Evolutionary conservation across 2,329 filamentous ascomycete genomes (phyloP), one percentile per base, ranked within the genome.

Genomic region (Aspergillus neoniger): DNA sequence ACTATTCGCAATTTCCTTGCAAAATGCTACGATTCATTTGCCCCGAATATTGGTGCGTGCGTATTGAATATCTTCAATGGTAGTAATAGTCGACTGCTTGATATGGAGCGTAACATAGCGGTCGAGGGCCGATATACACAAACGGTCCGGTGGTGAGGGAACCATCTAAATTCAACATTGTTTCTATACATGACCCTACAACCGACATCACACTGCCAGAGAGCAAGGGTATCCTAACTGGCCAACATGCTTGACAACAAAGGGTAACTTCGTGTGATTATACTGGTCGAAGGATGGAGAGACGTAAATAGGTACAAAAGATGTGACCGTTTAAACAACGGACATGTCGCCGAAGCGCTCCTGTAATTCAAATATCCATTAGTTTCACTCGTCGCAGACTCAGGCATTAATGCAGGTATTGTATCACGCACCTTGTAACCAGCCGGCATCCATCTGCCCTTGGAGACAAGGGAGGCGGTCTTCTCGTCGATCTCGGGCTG

Each of bases 341-440:
- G 95, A 94, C 73, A 98, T 88, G 79, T 98, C 93, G 84, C 95
- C 95, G 82, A 98, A 99, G 87, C 93, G 96, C 88, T 99, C 95
- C 94, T 98, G 74, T 69, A 74, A 50, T 69, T 66, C 59, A 77
- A 58, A 59, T 19, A 53, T 23, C 38, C 12, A 19, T 59, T 59
- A 58, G 47, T 25, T 49, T 21, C 17, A 59, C 58, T 63, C 8
- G 59, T 54, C 23, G 15, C 21, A 58, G 21, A 25, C 2, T 12
- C 2, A 49, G 10, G 23, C 2, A 5, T 19, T 17, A 9, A 21
- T 44, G 5, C 36, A 6, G 1, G 7, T 30, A 28, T n/a, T 32
- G 14, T 25, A 30, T 7, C 50, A 81, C 89, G 73, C 83, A 94
- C 94, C 92, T 97, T 96, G 91, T 99, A 99, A 78, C 95, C 95